Percentiles rank a stretch among this genome's conserved stretches.
Conservation (phyloP, 2,329 filamentous ascomycete species). For the Aspergillus sclerotialis region DNA sequence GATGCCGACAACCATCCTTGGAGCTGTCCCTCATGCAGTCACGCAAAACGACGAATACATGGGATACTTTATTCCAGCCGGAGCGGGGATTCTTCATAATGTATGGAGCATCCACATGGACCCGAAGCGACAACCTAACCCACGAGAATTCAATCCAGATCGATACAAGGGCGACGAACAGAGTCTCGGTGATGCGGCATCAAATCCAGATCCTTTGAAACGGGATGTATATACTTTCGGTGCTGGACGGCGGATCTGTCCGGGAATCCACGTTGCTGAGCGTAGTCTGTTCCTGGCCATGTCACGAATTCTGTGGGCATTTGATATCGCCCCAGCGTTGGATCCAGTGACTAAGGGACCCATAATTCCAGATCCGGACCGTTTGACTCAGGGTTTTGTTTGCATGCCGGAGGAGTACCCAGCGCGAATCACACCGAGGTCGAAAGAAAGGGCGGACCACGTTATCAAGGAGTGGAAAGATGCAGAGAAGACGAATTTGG, state of each 20-base stretch:
- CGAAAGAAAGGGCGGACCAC: conserved; percentile 20
- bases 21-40: conserved; percentile 41
- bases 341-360: background rate
- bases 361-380: conserved; percentile 33
- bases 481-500: conserved; percentile 6
- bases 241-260: conserved; percentile 51
- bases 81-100: conserved; percentile 41
- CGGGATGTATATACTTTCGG: conserved; percentile 52
- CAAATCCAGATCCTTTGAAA: conserved; percentile 33
- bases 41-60: conserved; percentile 44
- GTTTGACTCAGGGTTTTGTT: conserved; percentile 37
- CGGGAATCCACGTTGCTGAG: conserved; percentile 50
- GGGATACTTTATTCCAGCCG: conserved; percentile 44
- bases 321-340: conserved; percentile 19
- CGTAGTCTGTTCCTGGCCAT: conserved; percentile 43
- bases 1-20: conserved; percentile 39
- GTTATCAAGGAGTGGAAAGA: conserved; percentile 8
- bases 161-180: conserved; percentile 26
- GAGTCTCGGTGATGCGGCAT: conserved; percentile 26
- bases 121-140: conserved; percentile 32
- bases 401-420: conserved; percentile 37
- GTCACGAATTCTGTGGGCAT: conserved; percentile 45
- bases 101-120: conserved; percentile 40
- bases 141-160: conserved; percentile 34
- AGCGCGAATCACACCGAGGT: conserved; percentile 30